A percentile compares a stretch with the other conserved stretches of the same genome.
These are phyloP conservation scores for Parasarocladium wereldwijsianum DNA, from an alignment of 2,329 filamentous ascomycete species.

Conservation along the genomic window DNA sequence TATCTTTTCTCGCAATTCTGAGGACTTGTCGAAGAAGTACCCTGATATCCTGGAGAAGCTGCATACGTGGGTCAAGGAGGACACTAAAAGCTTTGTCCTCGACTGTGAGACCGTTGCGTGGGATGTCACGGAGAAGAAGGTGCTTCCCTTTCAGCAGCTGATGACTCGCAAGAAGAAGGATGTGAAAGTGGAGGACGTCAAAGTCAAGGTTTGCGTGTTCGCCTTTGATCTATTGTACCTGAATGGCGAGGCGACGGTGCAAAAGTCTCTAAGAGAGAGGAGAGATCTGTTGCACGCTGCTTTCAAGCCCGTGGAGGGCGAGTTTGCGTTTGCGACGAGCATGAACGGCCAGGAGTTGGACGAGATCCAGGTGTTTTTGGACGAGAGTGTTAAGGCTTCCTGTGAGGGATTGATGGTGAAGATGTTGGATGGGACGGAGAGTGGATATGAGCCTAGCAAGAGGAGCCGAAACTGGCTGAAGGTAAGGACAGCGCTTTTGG, in stretches of 20 bases:
- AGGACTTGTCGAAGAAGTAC: slow-evolving; percentile 95
- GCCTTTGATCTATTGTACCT: slow-evolving; percentile 91
- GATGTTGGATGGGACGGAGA: slow-evolving; percentile 89
- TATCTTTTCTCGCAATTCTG: slow-evolving; percentile 94
- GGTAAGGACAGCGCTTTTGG: slow-evolving; percentile 26
- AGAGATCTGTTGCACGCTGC: slow-evolving; percentile 59
- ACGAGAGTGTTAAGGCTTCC: slow-evolving; percentile 88
- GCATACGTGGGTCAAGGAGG: slow-evolving; percentile 74
- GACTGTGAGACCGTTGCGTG: slow-evolving; percentile 97
- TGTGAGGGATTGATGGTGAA: slow-evolving; percentile 99
- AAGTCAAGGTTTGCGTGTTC: slow-evolving; percentile 93
- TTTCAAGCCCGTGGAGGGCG: slow-evolving; percentile 69
- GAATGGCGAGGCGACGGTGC: slow-evolving; percentile 80
- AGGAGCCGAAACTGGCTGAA: slow-evolving; percentile 98
- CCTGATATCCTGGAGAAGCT: slow-evolving; percentile 87
- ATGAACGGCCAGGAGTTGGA: slow-evolving; percentile 83
- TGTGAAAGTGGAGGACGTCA: slow-evolving; percentile 88
- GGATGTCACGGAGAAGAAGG: slow-evolving; percentile 90
- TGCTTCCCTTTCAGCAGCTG: slow-evolving; percentile 90
- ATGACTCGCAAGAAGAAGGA: slow-evolving; percentile 98
- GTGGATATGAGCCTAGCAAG: slow-evolving; percentile 90
- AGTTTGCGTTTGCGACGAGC: slow-evolving; percentile 78
- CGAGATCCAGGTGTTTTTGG: slow-evolving; percentile 81
- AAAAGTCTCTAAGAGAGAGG: slow-evolving; percentile 73
- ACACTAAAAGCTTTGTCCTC: slow-evolving; percentile 90